Conservation (phyloP, 352 stramenopile genomes). For the Phytophthora litchii region DNA sequence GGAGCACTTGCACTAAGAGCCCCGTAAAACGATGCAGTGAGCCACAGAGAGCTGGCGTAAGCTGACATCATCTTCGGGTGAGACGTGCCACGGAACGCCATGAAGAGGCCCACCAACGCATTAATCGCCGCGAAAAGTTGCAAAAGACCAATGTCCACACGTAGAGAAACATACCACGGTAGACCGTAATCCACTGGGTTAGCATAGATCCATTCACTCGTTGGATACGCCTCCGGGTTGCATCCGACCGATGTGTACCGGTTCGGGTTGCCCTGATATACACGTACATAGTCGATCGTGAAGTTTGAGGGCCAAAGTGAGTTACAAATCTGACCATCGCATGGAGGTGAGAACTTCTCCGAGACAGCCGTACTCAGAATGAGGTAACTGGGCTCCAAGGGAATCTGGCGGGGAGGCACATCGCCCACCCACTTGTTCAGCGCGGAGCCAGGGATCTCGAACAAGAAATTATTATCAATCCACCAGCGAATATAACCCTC, state of each 20-base stretch:
- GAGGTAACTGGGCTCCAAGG: slow-evolving; percentile 96
- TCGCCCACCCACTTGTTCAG: slow-evolving; percentile 81
- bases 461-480: slow-evolving; percentile 94
- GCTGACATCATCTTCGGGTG: slow-evolving; percentile 57
- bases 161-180: slow-evolving; percentile 81
- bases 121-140: slow-evolving; percentile 68
- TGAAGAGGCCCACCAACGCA: slow-evolving; percentile 52
- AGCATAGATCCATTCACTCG: slow-evolving; percentile 90
- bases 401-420: slow-evolving; percentile 86
- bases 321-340: slow-evolving; percentile 92
- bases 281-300: slow-evolving; percentile 95
- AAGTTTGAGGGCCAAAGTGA: slow-evolving; percentile 93
- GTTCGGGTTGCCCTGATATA: slow-evolving; percentile 94
- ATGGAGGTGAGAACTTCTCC: slow-evolving; percentile 94
- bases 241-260: slow-evolving; percentile 93
- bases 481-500: slow-evolving; percentile 94
- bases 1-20: slow-evolving; percentile 56
- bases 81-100: slow-evolving; percentile 61
- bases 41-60: slow-evolving; percentile 65
- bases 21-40: slow-evolving; percentile 76
- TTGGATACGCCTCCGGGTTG: slow-evolving; percentile 91
- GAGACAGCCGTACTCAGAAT: slow-evolving; percentile 98
- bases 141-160: slow-evolving; percentile 49
- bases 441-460: slow-evolving; percentile 90
- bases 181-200: slow-evolving; percentile 88